A percentile compares a stretch with the other conserved stretches of the same genome.
Conservation (phyloP, 2,329 filamentous ascomycete species). For the Zelopaecilomyces penicillatus region DNA sequence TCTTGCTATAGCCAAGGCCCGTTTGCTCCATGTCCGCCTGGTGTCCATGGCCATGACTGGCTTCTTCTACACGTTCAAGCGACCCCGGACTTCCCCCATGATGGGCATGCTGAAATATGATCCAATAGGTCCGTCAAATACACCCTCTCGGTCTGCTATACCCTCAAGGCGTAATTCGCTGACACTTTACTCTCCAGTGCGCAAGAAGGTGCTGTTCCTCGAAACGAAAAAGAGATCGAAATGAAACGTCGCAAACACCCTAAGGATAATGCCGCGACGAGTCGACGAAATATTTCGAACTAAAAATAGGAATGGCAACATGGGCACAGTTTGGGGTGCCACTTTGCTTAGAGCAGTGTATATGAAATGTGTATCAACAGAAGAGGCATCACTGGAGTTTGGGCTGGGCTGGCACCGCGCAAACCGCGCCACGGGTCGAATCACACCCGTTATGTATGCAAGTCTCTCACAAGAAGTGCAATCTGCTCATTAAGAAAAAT, state of each 20-base stretch:
- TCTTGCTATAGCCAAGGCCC: conserved; percentile 63
- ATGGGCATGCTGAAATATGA: conserved; percentile 99
- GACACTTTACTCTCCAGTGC: conserved; percentile 47
- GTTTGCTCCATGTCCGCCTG: conserved; percentile 86
- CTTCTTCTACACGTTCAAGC: conserved; percentile 86
- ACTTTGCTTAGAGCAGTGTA: conserved; percentile 4
- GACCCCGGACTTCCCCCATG: conserved; percentile 71
- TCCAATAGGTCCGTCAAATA: conserved; percentile 62
- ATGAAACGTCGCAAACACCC: conserved; percentile 20
- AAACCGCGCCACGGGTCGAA: conserved; percentile 6
- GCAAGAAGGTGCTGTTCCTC: conserved; percentile 91
- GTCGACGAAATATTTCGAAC: too few relatives aligned
- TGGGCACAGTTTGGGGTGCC: neutral
- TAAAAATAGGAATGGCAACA: neutral
- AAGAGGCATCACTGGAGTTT: conserved; percentile 24
- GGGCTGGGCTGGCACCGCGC: conserved; percentile 8
- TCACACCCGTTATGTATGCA: neutral
- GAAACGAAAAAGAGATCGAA: conserved; percentile 77
- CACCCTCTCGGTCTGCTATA: too few relatives aligned
- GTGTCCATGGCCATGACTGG: conserved; percentile 98
- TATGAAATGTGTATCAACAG: conserved; percentile 20
- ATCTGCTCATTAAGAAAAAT: too few relatives aligned
- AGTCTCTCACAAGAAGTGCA: too few relatives aligned
- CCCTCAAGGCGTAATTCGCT: neutral
- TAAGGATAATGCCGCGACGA: neutral